Evolutionary conservation across 179 eudicot genomes (phyloP), one percentile per base, ranked within the genome.

Genomic region (Beta macrorhiza): DNA sequence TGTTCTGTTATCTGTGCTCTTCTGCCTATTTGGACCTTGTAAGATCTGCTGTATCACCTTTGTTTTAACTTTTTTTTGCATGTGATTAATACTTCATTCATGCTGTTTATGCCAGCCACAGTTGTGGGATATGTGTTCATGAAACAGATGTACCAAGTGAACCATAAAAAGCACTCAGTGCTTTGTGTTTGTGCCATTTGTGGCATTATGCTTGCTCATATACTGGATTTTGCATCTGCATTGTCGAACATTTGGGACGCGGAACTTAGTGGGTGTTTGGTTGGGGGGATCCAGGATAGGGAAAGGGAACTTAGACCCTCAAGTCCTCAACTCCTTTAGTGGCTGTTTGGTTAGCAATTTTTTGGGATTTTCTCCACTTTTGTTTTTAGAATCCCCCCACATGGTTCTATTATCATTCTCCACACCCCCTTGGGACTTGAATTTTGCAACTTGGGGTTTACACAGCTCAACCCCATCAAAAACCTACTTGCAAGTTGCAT

Each of bases 11-110:
- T 94, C 73, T 90, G 94, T 79, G 85, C 97, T 79, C 87, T 94
- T 72, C 88, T 96, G 97, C 98, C 99, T 78, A 63, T 96, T 32
- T 83, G 90, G 83, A 94, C 99, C 79, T 81, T 96, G 97, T 96
- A 96, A 92, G 98, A 85, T 83, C 72, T 83, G 56, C 75, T 67
- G 7, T 51, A 56, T 49, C 22, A 57, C 29, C 49, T 72, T 70
- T 44, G 8, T 49, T 49, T 85, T 52, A 0, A 49, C 10, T 52
- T 32, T 42, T 62, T 58, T 68, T 64, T 55, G 16, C 58, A 29
- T 37, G 8, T 67, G 11, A 19, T 57, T 51, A 5, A 9, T 65
- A 11, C 22, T 67, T 61, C 13, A 64, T 12, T 25, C 13, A 64
- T 67, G 16, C 44, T 71, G 25, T 55, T 62, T 52, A 65, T n/a